Base-by-base conservation (phyloP, 2,329 filamentous ascomycete species). In the Diaporthe caulivora region DNA sequence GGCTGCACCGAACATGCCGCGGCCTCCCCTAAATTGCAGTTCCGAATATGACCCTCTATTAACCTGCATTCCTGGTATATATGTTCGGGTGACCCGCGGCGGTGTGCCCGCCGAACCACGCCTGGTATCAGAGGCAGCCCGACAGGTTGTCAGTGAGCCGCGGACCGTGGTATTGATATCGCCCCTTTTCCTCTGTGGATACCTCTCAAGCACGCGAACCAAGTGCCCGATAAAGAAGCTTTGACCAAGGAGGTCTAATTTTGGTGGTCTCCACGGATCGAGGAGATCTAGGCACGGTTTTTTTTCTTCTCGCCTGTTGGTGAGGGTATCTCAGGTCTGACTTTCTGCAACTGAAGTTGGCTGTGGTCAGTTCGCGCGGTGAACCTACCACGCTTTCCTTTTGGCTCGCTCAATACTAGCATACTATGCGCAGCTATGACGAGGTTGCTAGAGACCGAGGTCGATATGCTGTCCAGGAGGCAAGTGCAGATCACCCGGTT, bases 161-260 rank as follows among this genome's bases (percentile, higher is more conserved):
- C 24, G 24, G 31, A 44, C 26, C 40, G 49, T 70, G 65, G 60
- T 62, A 58, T 60, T 42, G 44, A 40, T 29, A 37, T 54, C 55
- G 37, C 72, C 72, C 72, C 65, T 70, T 70, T 73, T 70, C 65
- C 10, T 17, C 9, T 21, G 65, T 69, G 72, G 72, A 64, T 62
- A 53, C 55, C 29, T 58, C 40, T 26, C 17, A 15, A 47, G 65
- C 55, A 70, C 37, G 21, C 24, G 67, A 29, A 72, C 60, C 55
- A 62, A 51, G 34, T 31, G 40, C 55, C 29, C 55, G 31, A 62
- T 42, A 55, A 67, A n/a, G 34, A 71, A 74, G 72, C 72, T 71
- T 42, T 74, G 72, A 55, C 69, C 68, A 74, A 31, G 54, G 24
- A 37, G 29, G 24, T 67, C 69, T 71, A 54, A 67, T 40, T 71